A percentile compares a stretch with the other conserved stretches of the same genome.
Conservation (phyloP, 345 rosid genomes). For the Hypericum perforatum region DNA sequence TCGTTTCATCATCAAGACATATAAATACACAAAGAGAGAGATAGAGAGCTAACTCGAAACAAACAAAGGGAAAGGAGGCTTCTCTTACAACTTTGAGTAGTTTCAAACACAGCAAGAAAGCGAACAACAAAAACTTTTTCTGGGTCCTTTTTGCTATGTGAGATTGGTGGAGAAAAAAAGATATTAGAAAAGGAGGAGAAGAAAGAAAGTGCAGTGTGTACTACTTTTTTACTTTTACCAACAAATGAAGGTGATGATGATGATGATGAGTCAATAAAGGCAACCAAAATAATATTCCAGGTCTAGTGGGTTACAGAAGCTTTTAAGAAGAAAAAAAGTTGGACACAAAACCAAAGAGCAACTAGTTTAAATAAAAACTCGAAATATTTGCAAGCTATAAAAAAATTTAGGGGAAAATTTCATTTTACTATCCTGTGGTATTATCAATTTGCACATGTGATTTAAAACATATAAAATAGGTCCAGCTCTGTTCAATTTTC, state of each 20-base stretch:
- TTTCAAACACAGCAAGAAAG: constrained; percentile 15
- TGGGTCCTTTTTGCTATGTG: constrained; percentile 10
- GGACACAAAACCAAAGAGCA: too few relatives aligned
- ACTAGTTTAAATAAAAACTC: too few relatives aligned
- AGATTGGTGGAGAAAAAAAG: constrained; percentile 2
- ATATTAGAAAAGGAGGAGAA: too few relatives aligned
- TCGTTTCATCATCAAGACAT: constrained; percentile 18
- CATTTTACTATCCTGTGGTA: too few relatives aligned
- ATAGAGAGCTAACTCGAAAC: constrained; percentile 9
- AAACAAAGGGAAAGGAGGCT: constrained; percentile 17
- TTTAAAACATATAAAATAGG: too few relatives aligned
- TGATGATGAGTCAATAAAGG: too few relatives aligned
- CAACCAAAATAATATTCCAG: constrained; percentile 20
- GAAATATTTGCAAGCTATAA: too few relatives aligned
- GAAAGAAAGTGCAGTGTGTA: constrained; percentile 5
- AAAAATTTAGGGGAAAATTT: too few relatives aligned
- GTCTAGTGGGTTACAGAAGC: constrained; percentile 17
- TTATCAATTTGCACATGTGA: too few relatives aligned
- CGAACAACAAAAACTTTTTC: constrained; percentile 16
- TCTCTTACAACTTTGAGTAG: constrained; percentile 16
- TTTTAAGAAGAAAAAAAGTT: not conserved
- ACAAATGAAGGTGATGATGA: constrained; percentile 2
- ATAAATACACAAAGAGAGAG: not conserved
- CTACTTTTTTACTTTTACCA: constrained; percentile 14
- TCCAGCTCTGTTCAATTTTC: too few relatives aligned